Base-by-base conservation (phyloP, 1,139 yeast species). In the Suhomyces ambrosiae region DNA sequence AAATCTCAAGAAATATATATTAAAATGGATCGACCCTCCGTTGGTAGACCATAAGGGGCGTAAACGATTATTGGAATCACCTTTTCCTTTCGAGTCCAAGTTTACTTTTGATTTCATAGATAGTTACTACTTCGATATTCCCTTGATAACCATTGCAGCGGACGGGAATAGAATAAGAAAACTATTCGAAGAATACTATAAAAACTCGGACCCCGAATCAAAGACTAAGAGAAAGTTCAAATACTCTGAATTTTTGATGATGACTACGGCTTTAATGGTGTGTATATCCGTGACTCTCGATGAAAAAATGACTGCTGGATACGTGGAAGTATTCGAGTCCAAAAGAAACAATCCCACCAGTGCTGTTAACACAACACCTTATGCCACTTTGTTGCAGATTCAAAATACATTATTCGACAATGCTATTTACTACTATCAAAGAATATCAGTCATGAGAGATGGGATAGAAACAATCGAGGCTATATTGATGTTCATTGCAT, bases 401-500 rank as follows among this genome's bases (percentile, higher is more conserved):
- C 69, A 63, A 36, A 53, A 56, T 8, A 44, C 48, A 3, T 48
- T 63, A 22, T 53, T 65, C 38, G 53, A 58, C n/a, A 64, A 69
- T 52, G 61, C 77, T 0, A 54, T 78, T 7, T 71, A 56, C 46
- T 79, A 74, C 52, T 79, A 73, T 47, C 74, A 71, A 40, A 61
- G 76, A 37, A 53, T 77, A 1, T 58, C 70, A 5, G 63, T 77
- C 2, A 50, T 76, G 18, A 67, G 77, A 41, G 82, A 77, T 41
- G 82, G 82, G 2, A 35, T 78, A 0, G 60, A 59, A 28, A 68
- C 80, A 2, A 59, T 82, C 13, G 74, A 73, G 43, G 82, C 76
- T 0, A 60, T 78, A 11, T 40, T 80, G 27, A 47, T 76, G 23
- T 53, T 81, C 35, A 58, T 73, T 3, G 45, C 68, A 3, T 76